Conservation (phyloP, 495 filamentous ascomycete genomes). For the Penicillium cataractarum region DNA sequence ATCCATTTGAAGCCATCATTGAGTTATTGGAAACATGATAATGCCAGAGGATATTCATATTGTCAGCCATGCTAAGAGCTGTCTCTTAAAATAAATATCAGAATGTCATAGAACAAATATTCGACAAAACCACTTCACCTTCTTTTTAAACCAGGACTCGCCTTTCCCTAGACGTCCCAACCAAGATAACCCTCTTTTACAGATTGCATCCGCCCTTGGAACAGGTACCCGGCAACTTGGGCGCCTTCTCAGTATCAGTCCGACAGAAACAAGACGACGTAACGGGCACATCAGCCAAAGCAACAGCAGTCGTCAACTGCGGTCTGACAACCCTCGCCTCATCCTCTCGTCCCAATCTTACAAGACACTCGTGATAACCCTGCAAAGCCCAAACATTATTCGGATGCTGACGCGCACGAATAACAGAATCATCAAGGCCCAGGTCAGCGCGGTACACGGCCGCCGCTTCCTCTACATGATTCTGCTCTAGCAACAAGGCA, state of each 20-base stretch:
- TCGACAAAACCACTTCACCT: neutral
- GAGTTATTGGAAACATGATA: no score
- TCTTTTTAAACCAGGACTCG: neutral
- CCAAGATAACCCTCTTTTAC: neutral
- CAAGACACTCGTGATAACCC: constrained; percentile 66
- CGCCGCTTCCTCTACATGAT: constrained; percentile 56
- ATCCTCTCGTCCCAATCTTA: constrained; percentile 49
- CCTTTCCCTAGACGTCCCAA: neutral
- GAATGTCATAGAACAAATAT: neutral
- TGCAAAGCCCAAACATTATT: constrained; percentile 73
- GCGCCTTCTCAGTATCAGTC: constrained; percentile 28
- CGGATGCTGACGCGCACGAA: constrained; percentile 60
- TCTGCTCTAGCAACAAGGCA: constrained; percentile 65
- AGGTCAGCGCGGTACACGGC: constrained; percentile 63
- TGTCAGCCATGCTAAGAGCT: neutral
- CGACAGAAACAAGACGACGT: constrained; percentile 65
- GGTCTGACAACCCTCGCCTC: constrained; percentile 56
- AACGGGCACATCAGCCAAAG: constrained; percentile 61
- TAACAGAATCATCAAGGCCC: constrained; percentile 57
- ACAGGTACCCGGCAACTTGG: constrained; percentile 18
- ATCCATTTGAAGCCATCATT: no score
- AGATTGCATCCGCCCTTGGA: constrained; percentile 13
- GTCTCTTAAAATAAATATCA: neutral
- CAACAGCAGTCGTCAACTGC: constrained; percentile 54
- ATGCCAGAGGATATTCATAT: no score